phyloP scores from a whole-genome alignment of 768 basidiomycete species.

The Tricholoma furcatifolium region DNA sequence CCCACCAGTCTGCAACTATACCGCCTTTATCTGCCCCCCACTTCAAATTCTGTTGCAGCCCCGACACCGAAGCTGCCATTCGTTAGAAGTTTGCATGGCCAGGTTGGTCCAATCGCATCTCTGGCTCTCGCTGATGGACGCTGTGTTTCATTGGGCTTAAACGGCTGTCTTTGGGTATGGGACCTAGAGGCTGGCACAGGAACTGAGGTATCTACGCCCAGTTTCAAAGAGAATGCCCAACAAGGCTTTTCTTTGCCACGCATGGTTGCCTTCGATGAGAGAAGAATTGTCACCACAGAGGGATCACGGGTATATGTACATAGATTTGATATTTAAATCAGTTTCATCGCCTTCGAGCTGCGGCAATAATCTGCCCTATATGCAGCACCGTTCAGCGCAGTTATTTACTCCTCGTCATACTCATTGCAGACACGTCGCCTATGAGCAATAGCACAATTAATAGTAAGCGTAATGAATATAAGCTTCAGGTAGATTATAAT shows the following conservation, averaged over 20 bases:
- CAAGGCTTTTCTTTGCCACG: constrained; percentile 26
- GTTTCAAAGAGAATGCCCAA: constrained; percentile 7
- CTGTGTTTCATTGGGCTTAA: constrained; percentile 70
- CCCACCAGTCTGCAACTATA: constrained; percentile 69
- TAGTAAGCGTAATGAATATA: no score
- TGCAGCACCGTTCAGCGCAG: no score
- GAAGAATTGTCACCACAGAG: constrained; percentile 59
- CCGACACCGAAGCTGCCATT: constrained; percentile 67
- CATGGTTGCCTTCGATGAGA: constrained; percentile 70
- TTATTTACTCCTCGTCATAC: no score
- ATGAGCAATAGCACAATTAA: no score
- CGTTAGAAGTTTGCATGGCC: constrained; percentile 70
- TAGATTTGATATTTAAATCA: constrained; percentile 54
- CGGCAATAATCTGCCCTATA: no score
- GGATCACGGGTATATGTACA: constrained; percentile 45
- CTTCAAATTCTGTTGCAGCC: constrained; percentile 44
- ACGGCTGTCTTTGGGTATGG: constrained; percentile 85
- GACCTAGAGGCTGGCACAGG: constrained; percentile 67
- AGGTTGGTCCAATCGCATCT: constrained; percentile 60
- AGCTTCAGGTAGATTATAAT: no score
- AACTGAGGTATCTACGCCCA: constrained; percentile 37
- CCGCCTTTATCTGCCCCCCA: constrained; percentile 59
- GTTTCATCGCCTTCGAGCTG: constrained; percentile 31
- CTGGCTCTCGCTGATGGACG: constrained; percentile 79
- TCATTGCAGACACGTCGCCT: no score